phyloP scores from a whole-genome alignment of 2,329 filamentous ascomycete genomes.

The Aureobasidium subglaciale region DNA sequence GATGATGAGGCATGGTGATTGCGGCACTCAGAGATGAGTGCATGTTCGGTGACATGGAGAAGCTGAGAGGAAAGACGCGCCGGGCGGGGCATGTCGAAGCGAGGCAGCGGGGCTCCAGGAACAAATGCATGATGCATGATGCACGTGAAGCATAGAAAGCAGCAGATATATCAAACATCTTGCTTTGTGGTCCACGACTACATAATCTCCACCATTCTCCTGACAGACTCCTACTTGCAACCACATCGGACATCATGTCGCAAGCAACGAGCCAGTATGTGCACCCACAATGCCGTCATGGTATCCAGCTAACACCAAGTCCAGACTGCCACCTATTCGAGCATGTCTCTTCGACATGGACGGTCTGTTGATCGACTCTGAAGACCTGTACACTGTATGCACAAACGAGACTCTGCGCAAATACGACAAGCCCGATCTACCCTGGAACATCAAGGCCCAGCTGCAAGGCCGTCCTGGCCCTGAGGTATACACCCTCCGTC shows the following conservation, averaged over 20 bases:
- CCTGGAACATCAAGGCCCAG: conserved; percentile 90
- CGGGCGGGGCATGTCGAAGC: not conserved
- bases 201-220: no score
- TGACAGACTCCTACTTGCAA: not conserved
- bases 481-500: conserved; percentile 32
- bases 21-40: not conserved
- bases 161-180: no score
- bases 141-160: not conserved
- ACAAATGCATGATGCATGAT: conserved; percentile 2
- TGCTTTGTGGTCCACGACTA: no score
- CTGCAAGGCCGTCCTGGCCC: conserved; percentile 62
- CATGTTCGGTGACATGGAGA: not conserved
- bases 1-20: not conserved
- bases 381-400: conserved; percentile 79
- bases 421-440: conserved; percentile 67
- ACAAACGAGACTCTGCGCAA: conserved; percentile 75
- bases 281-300: not conserved
- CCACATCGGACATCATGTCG: not conserved
- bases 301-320: not conserved
- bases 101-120: not conserved
- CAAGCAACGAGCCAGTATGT: conserved; percentile 4
- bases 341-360: conserved; percentile 99
- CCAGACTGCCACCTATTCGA: conserved; percentile 68
- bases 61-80: not conserved
- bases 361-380: conserved; percentile 86